Conservation (phyloP, 805 yeast genomes). For the Kodamaea neixiangensis region DNA sequence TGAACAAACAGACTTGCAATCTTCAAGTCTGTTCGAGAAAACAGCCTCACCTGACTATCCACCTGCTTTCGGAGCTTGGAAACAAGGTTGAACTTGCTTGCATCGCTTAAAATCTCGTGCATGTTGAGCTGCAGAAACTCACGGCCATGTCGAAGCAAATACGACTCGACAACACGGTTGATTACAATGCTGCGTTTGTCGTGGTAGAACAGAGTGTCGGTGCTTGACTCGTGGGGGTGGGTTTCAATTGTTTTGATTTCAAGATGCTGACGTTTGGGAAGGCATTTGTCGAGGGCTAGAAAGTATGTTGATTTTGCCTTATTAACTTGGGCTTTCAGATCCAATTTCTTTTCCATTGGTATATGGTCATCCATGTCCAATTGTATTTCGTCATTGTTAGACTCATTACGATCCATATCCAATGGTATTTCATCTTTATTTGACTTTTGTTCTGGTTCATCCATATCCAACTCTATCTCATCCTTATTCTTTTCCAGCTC, state of each 20-base stretch:
- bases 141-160: slow-evolving; percentile 14
- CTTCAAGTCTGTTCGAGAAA: slow-evolving; percentile 14
- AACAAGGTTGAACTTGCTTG: slow-evolving; percentile 16
- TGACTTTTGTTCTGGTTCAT: slow-evolving; percentile 3
- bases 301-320: slow-evolving; percentile 44
- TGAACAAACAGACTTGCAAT: slow-evolving; percentile 9
- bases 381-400: slow-evolving; percentile 17
- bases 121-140: slow-evolving; percentile 17
- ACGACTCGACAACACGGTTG: slow-evolving; percentile 36
- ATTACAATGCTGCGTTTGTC: slow-evolving; percentile 36
- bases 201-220: slow-evolving; percentile 21
- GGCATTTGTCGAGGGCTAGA: slow-evolving; percentile 83
- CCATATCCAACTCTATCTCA: slow-evolving; percentile 2
- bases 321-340: background rate
- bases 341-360: background rate
- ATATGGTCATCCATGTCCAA: slow-evolving; percentile 19
- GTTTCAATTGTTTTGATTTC: slow-evolving; percentile 47
- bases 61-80: slow-evolving; percentile 23
- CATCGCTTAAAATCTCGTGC: slow-evolving; percentile 16
- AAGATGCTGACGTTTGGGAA: slow-evolving; percentile 61
- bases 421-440: slow-evolving; percentile 5
- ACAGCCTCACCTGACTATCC: slow-evolving; percentile 16
- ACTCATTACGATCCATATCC: slow-evolving; percentile 11
- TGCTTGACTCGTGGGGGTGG: slow-evolving; percentile 18
- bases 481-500: slow-evolving; percentile 16